Conservation (phyloP, 2,329 filamentous ascomycete species). For the Fusarium mundagurra region DNA sequence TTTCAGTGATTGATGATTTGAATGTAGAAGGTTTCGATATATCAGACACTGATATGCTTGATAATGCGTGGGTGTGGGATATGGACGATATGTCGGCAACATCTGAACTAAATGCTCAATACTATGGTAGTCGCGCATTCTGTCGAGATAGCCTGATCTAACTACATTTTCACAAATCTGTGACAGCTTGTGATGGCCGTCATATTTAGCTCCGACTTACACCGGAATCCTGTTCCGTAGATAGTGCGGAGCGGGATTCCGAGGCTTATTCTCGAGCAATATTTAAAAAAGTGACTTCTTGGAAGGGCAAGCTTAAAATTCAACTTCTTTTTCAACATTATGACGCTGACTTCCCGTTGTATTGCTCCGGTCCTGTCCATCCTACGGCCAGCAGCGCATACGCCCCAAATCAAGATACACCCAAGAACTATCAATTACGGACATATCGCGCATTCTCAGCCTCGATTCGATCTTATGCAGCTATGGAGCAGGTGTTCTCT, state of each 20-base stretch:
- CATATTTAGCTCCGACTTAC: not conserved
- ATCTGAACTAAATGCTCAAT: not conserved
- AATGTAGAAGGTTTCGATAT: constrained; percentile 4
- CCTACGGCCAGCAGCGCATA: not conserved
- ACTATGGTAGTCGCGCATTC: not conserved
- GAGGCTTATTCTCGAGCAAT: not conserved
- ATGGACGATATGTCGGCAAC: not conserved
- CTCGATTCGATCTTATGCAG: not conserved
- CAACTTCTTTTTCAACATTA: not conserved
- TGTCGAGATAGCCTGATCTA: not conserved
- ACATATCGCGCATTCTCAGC: not conserved
- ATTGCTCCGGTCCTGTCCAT: not conserved
- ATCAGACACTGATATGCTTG: constrained; percentile 17
- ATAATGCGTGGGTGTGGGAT: constrained; percentile 29
- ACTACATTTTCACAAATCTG: not conserved
- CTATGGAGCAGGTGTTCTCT: constrained; percentile 25
- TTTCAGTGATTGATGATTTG: constrained; percentile 32
- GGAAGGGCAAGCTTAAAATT: not conserved
- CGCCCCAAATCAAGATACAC: not conserved
- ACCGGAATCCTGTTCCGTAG: constrained; percentile 11
- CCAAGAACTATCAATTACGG: not conserved
- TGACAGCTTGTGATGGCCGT: not conserved
- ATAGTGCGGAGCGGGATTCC: constrained; percentile 2
- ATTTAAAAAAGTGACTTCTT: not conserved
- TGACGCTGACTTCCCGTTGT: not conserved